These are phyloP conservation scores for Pythium myriotylum DNA, from an alignment of 352 stramenopile genomes.

Conservation along the genomic window DNA sequence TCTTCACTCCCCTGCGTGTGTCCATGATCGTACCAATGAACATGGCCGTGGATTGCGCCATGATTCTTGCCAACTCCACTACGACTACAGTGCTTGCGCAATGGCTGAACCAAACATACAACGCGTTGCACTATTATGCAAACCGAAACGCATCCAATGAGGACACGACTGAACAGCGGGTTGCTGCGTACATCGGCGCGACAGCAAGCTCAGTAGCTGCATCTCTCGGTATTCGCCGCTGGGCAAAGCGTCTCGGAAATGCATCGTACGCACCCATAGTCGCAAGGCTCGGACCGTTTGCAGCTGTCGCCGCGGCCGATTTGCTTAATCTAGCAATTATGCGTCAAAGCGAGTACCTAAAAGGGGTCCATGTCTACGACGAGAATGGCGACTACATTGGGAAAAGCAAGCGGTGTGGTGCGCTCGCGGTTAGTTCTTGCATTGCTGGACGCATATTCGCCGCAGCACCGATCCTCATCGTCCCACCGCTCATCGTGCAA, in stretches of 20 bases:
- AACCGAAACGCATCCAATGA: conserved; percentile 88
- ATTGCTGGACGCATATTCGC: conserved; percentile 78
- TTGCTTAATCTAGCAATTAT: conserved; percentile 87
- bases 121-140: conserved; percentile 90
- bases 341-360: conserved; percentile 82
- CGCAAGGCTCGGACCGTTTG: conserved; percentile 74
- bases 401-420: conserved; percentile 73
- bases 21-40: conserved; percentile 91
- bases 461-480: conserved; percentile 76
- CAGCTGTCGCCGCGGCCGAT: conserved; percentile 79
- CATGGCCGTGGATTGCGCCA: conserved; percentile 77
- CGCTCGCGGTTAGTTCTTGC: conserved; percentile 75
- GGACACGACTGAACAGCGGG: conserved; percentile 70
- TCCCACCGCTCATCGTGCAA: conserved; percentile 68
- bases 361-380: conserved; percentile 83
- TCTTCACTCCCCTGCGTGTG: conserved; percentile 72
- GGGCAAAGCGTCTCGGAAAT: conserved; percentile 51
- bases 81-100: conserved; percentile 73
- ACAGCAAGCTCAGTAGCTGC: conserved; percentile 76
- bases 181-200: conserved; percentile 69
- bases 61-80: conserved; percentile 76
- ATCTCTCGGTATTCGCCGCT: conserved; percentile 68
- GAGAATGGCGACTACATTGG: conserved; percentile 77
- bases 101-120: conserved; percentile 91
- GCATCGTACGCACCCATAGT: conserved; percentile 51